Conservation (phyloP, 768 basidiomycete species). For the Termitomyces sp. region DNA sequence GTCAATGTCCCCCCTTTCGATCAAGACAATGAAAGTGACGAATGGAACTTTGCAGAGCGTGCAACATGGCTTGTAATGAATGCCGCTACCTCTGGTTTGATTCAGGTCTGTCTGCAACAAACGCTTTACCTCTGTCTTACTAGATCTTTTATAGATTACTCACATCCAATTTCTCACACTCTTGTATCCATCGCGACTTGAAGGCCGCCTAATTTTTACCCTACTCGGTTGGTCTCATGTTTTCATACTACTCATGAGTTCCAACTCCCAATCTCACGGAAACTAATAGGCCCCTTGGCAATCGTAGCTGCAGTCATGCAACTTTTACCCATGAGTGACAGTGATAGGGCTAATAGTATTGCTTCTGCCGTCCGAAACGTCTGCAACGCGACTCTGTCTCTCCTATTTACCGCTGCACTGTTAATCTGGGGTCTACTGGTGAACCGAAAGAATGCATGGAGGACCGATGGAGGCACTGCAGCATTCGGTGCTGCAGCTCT, state of each 20-base stretch:
- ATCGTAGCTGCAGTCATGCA: slow-evolving; percentile 82
- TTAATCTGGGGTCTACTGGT: slow-evolving; percentile 91
- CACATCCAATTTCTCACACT: slow-evolving; percentile 98
- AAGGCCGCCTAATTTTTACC: slow-evolving; percentile 80
- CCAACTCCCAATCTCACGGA: not conserved
- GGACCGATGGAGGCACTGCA: slow-evolving; percentile 94
- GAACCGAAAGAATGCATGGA: slow-evolving; percentile 91
- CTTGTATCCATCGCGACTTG: slow-evolving; percentile 87
- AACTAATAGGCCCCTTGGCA: slow-evolving; percentile 69
- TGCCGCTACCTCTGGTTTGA: slow-evolving; percentile 76
- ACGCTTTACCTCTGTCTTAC: not conserved
- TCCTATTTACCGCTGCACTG: slow-evolving; percentile 88
- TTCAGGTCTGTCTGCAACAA: slow-evolving; percentile 59
- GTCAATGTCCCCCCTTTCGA: slow-evolving; percentile 67
- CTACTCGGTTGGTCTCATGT: slow-evolving; percentile 59
- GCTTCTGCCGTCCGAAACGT: slow-evolving; percentile 84
- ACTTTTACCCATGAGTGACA: slow-evolving; percentile 65
- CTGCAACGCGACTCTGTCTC: slow-evolving; percentile 94
- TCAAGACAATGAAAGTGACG: slow-evolving; percentile 23
- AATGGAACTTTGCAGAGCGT: slow-evolving; percentile 64
- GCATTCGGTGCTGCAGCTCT: slow-evolving; percentile 88
- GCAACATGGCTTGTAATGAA: slow-evolving; percentile 88
- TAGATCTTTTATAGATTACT: slow-evolving; percentile 61
- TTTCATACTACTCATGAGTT: not conserved
- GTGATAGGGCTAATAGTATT: slow-evolving; percentile 40